A percentile compares a stretch with the other conserved stretches of the same genome.
Conservation (phyloP, 768 basidiomycete species). For the Lyophyllum atratum region DNA sequence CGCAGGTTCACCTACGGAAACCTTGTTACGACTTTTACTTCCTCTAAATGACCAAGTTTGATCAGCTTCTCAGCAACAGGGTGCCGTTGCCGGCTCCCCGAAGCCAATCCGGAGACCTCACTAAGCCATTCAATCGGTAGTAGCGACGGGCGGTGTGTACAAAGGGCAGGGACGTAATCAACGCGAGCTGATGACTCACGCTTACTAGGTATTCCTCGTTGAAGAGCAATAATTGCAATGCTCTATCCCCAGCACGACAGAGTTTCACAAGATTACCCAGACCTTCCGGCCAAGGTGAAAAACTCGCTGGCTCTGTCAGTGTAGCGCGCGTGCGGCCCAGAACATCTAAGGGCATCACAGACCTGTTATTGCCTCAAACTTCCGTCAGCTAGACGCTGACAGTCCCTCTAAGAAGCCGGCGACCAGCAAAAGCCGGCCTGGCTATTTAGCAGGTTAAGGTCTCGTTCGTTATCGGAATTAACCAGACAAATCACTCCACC, state of each 20-base stretch:
- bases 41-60: no score
- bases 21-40: no score
- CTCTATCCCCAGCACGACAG: constrained; percentile 52
- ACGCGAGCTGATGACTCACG: constrained; percentile 89
- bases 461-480: constrained; percentile 95
- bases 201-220: constrained; percentile 91
- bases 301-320: constrained; percentile 2
- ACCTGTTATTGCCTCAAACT: not conserved
- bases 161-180: constrained; percentile 37
- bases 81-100: not conserved
- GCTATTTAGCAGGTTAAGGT: constrained; percentile 38
- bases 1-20: no score
- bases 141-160: not conserved
- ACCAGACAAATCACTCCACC: constrained; percentile 96
- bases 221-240: constrained; percentile 92
- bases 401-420: not conserved
- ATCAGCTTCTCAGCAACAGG: not conserved
- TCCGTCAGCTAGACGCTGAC: not conserved
- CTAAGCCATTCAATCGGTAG: not conserved
- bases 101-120: not conserved
- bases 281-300: constrained; percentile 23
- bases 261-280: constrained; percentile 44
- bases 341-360: not conserved
- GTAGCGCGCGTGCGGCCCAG: not conserved
- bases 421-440: constrained; percentile 12